Evolutionary conservation across 805 yeast species (phyloP), one percentile per base, ranked within the genome.

Genomic region (Schwanniomyces sp.): DNA sequence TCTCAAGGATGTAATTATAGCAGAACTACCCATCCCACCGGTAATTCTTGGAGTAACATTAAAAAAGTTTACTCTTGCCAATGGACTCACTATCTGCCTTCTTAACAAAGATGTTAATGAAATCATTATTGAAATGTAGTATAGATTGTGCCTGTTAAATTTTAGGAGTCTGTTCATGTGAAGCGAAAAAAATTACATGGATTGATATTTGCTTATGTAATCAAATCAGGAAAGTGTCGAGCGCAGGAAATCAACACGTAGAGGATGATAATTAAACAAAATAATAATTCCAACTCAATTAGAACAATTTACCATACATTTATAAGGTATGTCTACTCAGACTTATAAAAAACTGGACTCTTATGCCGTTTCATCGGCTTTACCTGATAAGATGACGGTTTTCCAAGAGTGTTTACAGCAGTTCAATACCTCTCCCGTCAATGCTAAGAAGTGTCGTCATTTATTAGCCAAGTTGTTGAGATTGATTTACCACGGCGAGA

Each of bases 301-400:
- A 39, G 24, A n/a, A 4, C 32, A 39, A 39, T 8, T 39, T 30
- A 25, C 14, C 26, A 16, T 18, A 39, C n/a, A 39, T n/a, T 26
- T 26, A 39, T 25, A 25, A 26, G 41, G 21, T n/a, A 90, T 90
- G 97, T 90, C 97, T 40, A 83, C 96, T 34, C 83, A 76, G 55
- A 76, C 87, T 40, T 90, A 88, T 71, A 91, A 90, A 74, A 88
- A 88, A 73, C 82, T 79, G 69, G 97, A 91, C 62, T 90, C 87
- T 64, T 64, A 63, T 47, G 64, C 80, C 47, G 51, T 58, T 17
- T 75, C 86, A 43, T 84, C 85, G 48, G 73, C 77, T 29, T 67
- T 80, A 57, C 95, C 96, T 47, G 98, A 94, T 71, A 91, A 91
- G 71, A 94, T 94, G 98, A 86, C 97, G 9, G 91, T 94, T 52